Conservation (phyloP, 345 rosid genomes). For the Lepidium didymum region DNA sequence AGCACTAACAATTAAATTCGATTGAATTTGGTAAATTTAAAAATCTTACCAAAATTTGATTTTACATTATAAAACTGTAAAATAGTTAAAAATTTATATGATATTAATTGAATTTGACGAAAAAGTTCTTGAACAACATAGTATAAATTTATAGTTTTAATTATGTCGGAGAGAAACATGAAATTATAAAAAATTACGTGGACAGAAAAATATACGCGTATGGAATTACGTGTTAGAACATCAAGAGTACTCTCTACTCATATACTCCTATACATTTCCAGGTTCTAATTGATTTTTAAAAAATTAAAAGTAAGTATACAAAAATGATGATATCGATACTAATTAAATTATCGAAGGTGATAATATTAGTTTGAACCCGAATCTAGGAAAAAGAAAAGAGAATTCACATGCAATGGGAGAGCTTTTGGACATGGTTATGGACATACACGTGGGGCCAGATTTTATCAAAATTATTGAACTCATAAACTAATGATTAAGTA, state of each 20-base stretch:
- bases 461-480: neutral
- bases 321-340: no score
- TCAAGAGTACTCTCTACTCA: neutral
- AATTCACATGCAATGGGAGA: constrained; percentile 9
- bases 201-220: neutral
- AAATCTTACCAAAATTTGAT: no score
- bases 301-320: no score
- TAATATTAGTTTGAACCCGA: constrained; percentile 6
- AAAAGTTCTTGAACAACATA: neutral
- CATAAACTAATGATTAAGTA: constrained; percentile 6
- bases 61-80: no score
- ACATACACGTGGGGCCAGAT: constrained; percentile 20
- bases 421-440: constrained; percentile 24
- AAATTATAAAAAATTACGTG: neutral
- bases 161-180: neutral
- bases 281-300: no score
- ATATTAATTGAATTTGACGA: no score
- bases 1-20: no score
- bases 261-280: no score
- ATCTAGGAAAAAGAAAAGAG: constrained; percentile 9
- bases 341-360: neutral
- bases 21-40: no score
- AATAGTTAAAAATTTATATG: no score
- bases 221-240: constrained; percentile 1
- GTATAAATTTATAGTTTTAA: neutral